These are phyloP conservation scores for Solanum pinnatisectum DNA, from an alignment of 257 asterid species.

Conservation along the genomic window DNA sequence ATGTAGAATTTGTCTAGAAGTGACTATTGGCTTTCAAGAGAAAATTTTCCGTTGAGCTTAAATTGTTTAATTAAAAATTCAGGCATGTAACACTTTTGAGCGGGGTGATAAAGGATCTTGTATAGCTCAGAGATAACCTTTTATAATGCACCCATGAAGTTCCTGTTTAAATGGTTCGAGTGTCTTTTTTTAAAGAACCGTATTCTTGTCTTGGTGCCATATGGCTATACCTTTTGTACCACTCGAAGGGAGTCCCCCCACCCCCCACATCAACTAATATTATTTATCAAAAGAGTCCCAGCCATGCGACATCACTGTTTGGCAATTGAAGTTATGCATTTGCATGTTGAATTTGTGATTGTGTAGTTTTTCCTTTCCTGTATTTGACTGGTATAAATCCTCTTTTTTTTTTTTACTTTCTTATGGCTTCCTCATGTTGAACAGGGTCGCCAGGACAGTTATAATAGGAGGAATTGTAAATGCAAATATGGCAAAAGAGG, in stretches of 20 bases:
- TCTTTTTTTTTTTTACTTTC: background rate
- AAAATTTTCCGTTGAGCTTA: background rate
- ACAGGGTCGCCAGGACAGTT: conserved; percentile 91
- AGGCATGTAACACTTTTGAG: background rate
- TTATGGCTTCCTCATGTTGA: conserved; percentile 7
- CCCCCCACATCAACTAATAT: background rate
- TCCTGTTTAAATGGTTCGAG: background rate
- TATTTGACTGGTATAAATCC: background rate
- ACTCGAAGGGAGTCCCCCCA: background rate
- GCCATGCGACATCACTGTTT: background rate
- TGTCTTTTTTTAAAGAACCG: background rate
- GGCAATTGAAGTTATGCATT: background rate
- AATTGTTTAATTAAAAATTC: background rate
- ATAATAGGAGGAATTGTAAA: conserved; percentile 72
- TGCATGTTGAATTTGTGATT: background rate
- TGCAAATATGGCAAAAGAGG: conserved; percentile 71
- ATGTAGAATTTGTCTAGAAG: background rate
- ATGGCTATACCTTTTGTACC: background rate
- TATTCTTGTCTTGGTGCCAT: background rate
- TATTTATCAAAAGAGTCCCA: background rate
- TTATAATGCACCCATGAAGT: background rate
- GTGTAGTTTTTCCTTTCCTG: background rate
- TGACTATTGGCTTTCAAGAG: background rate
- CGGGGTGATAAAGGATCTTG: background rate
- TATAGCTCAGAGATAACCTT: background rate